A percentile compares a stretch with the other conserved stretches of the same genome.
phyloP scores from a whole-genome alignment of 495 filamentous ascomycete genomes.

The Aspergillus homomorphus region DNA sequence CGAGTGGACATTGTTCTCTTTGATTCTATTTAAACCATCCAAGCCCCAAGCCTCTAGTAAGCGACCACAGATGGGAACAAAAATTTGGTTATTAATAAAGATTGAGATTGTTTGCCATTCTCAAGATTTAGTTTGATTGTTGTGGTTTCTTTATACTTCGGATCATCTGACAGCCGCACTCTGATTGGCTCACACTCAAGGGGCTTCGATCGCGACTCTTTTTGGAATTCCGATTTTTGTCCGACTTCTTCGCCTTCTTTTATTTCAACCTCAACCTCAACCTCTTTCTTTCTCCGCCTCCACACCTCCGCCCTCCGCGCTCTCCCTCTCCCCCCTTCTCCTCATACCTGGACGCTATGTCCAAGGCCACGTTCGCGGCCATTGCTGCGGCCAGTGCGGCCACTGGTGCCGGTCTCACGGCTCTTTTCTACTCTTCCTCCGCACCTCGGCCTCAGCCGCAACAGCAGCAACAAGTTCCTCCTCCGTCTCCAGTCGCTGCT shows the following conservation, averaged over 20 bases:
- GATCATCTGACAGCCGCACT: background rate
- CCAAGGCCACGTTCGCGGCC: conserved; percentile 80
- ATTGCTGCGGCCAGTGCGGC: conserved; percentile 88
- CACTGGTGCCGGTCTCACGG: conserved; percentile 80
- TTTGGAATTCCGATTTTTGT: background rate
- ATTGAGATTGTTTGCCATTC: too few species aligned
- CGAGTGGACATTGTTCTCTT: background rate
- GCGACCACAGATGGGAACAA: too few species aligned
- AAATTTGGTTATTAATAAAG: too few species aligned
- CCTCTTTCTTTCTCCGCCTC: background rate
- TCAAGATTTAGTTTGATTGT: background rate
- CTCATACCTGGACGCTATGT: conserved; percentile 49
- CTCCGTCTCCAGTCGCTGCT: conserved; percentile 10
- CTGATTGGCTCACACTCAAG: background rate
- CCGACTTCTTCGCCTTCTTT: background rate
- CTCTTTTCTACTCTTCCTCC: conserved; percentile 65
- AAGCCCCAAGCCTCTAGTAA: too few species aligned
- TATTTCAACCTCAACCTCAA: background rate
- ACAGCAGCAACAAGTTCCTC: conserved; percentile 38
- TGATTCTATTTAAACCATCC: background rate
- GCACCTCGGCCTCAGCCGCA: conserved; percentile 33
- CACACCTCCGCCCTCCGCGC: background rate
- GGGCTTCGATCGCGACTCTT: background rate
- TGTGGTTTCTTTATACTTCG: background rate
- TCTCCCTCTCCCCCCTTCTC: background rate